These are phyloP conservation scores for Eucalyptus sideroxylon DNA, from an alignment of 345 rosid genomes.

Conservation along the genomic window DNA sequence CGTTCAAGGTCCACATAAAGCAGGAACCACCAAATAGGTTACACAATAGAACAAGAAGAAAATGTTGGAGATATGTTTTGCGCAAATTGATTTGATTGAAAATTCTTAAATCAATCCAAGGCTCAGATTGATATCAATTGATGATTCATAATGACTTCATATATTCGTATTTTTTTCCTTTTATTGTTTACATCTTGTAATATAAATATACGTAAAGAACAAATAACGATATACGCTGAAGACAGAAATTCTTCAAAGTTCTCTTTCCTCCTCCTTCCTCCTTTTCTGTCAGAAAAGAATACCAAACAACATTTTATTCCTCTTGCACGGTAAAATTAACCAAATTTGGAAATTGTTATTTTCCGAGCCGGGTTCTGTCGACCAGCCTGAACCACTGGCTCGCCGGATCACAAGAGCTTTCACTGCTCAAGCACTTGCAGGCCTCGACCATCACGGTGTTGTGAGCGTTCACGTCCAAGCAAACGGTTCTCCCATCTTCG, in stretches of 20 bases:
- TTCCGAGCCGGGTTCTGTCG: neutral
- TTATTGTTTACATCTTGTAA: too few relatives aligned
- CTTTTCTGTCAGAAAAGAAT: neutral
- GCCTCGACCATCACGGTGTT: neutral
- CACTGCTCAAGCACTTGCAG: neutral
- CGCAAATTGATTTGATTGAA: neutral
- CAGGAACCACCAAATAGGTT: neutral
- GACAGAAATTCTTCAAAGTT: neutral
- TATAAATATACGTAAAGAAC: too few relatives aligned
- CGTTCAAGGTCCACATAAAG: neutral
- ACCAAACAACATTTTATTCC: neutral
- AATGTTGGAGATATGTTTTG: neutral
- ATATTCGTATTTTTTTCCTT: neutral
- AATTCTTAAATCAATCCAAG: neutral
- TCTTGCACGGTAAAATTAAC: neutral
- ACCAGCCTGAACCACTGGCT: slow-evolving; percentile 7
- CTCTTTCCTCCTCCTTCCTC: neutral
- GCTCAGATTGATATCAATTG: neutral
- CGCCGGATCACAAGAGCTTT: neutral
- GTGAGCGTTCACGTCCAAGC: slow-evolving; percentile 55
- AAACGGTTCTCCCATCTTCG: slow-evolving; percentile 23
- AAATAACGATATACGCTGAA: neutral
- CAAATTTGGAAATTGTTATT: neutral
- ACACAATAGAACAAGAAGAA: neutral
- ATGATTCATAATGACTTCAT: neutral